A percentile compares a stretch with the other conserved stretches of the same genome.
Conservation (phyloP, 441 rosid species). For the Erodium moschatum region DNA sequence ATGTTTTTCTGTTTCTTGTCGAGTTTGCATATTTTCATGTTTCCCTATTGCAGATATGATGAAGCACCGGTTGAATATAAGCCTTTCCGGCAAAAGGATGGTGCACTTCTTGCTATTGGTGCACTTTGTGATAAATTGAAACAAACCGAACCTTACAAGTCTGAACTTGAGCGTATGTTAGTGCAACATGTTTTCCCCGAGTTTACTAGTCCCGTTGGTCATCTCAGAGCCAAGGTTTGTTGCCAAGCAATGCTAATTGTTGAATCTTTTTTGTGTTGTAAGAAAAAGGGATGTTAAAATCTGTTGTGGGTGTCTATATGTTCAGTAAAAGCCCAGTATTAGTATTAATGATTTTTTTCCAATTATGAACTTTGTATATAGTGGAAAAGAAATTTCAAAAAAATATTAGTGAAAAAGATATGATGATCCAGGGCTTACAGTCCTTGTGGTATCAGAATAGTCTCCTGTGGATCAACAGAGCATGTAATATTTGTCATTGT, state of each 20-base stretch:
- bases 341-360: no score
- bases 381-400: no score
- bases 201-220: conserved; percentile 85
- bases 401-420: no score
- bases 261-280: no score
- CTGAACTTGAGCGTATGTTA: conserved; percentile 86
- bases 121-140: conserved; percentile 93
- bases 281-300: no score
- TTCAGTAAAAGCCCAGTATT: no score
- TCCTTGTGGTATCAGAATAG: no score
- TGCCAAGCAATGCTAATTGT: background rate
- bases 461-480: no score
- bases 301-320: no score
- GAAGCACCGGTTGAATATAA: conserved; percentile 44
- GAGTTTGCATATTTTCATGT: background rate
- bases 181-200: conserved; percentile 98
- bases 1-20: conserved; percentile 8
- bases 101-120: conserved; percentile 76
- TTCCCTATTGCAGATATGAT: conserved; percentile 37
- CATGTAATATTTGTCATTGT: no score
- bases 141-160: conserved; percentile 92
- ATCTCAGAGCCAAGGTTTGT: conserved; percentile 91
- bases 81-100: conserved; percentile 65
- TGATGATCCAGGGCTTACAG: no score
- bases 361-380: no score